Evolutionary conservation across 2,329 filamentous ascomycete genomes (phyloP).

Genomic region (Fusarium pseudoanthophilum): DNA sequence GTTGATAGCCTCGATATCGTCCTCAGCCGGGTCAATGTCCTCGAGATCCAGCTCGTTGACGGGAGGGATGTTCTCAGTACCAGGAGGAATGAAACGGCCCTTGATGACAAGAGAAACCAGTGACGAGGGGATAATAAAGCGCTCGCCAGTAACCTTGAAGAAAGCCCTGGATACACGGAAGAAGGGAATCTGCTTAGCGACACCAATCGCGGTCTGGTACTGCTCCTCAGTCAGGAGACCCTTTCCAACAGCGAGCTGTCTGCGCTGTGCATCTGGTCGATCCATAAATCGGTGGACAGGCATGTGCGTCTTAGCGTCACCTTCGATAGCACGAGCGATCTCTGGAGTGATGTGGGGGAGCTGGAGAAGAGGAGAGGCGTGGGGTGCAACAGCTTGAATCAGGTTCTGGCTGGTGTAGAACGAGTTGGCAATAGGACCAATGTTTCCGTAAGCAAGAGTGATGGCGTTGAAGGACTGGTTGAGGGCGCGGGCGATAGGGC

Average conservation of each 20-base stretch:
- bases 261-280: slow-evolving; percentile 78
- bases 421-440: slow-evolving; percentile 81
- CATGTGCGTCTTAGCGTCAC: slow-evolving; percentile 78
- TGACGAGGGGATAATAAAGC: slow-evolving; percentile 89
- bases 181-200: slow-evolving; percentile 86
- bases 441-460: slow-evolving; percentile 86
- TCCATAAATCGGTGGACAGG: slow-evolving; percentile 91
- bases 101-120: slow-evolving; percentile 96
- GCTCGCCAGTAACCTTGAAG: slow-evolving; percentile 98
- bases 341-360: slow-evolving; percentile 84
- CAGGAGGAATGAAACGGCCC: slow-evolving; percentile 91
- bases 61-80: slow-evolving; percentile 77
- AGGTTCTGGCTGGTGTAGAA: slow-evolving; percentile 87
- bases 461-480: slow-evolving; percentile 90
- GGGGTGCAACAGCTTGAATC: slow-evolving; percentile 88
- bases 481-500: slow-evolving; percentile 84
- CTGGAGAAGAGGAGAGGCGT: slow-evolving; percentile 88
- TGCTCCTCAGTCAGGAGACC: slow-evolving; percentile 78
- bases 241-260: slow-evolving; percentile 75
- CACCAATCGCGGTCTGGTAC: slow-evolving; percentile 78
- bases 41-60: slow-evolving; percentile 84
- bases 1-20: slow-evolving; percentile 86
- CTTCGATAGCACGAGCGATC: slow-evolving; percentile 75
- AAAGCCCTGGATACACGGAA: slow-evolving; percentile 91
- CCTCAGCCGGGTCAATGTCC: slow-evolving; percentile 92